A percentile compares a stretch with the other conserved stretches of the same genome.
phyloP scores from a whole-genome alignment of 164 flowering plant genomes.

The Vitis rotundifolia region DNA sequence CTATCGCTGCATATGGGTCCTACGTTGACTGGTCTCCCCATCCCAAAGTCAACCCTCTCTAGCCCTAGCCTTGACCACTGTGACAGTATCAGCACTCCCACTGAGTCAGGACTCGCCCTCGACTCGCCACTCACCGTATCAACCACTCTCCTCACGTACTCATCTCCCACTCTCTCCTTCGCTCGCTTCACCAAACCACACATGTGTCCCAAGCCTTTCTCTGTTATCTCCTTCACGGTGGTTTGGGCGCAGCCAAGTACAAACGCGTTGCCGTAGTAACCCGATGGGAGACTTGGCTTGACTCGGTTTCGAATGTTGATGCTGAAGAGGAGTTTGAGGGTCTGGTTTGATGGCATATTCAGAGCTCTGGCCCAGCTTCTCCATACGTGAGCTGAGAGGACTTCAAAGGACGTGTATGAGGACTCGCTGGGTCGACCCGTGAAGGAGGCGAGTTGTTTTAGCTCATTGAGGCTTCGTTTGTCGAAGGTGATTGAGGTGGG shows the following conservation, averaged over 20 bases:
- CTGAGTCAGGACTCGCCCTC: slow-evolving; percentile 56
- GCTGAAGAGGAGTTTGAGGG: slow-evolving; percentile 51
- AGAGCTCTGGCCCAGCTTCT: slow-evolving; percentile 64
- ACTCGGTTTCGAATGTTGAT: slow-evolving; percentile 53
- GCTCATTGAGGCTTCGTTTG: slow-evolving; percentile 17
- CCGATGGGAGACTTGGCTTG: slow-evolving; percentile 56
- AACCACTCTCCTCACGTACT: slow-evolving; percentile 45
- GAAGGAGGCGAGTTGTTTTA: slow-evolving; percentile 31
- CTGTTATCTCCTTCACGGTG: slow-evolving; percentile 37
- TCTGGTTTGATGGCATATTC: slow-evolving; percentile 42
- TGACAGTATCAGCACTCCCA: slow-evolving; percentile 63
- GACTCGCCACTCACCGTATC: slow-evolving; percentile 36
- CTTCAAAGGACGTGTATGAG: slow-evolving; percentile 59
- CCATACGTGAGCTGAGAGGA: slow-evolving; percentile 72
- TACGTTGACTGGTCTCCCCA: slow-evolving; percentile 64
- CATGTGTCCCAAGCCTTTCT: slow-evolving; percentile 45
- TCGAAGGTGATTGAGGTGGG: slow-evolving; percentile 51
- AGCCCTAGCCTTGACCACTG: slow-evolving; percentile 81
- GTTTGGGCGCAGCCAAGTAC: slow-evolving; percentile 62
- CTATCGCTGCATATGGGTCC: slow-evolving; percentile 52
- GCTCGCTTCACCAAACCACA: slow-evolving; percentile 47
- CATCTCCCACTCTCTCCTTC: slow-evolving; percentile 52
- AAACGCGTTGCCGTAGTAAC: slow-evolving; percentile 76
- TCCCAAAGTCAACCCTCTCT: slow-evolving; percentile 71
- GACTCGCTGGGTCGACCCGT: slow-evolving; percentile 21